Conservation (phyloP, 2,329 filamentous ascomycete species). For the Hypoxylon sp. region DNA sequence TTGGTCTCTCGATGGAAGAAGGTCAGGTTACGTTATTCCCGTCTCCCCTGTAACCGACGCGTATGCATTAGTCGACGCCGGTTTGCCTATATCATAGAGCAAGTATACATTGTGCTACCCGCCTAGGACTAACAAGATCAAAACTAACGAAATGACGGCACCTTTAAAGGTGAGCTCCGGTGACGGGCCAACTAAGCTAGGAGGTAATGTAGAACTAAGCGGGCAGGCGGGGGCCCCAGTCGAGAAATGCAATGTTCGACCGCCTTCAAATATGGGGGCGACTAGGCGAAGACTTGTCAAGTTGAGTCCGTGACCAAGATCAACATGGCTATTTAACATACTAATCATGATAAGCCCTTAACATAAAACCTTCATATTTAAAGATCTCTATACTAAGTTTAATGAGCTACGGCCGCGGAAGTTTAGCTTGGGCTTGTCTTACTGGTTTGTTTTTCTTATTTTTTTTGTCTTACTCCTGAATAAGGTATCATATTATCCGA, state of each 20-base stretch:
- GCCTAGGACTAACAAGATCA: conserved; percentile 23
- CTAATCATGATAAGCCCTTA: conserved; percentile 5
- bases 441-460: conserved; percentile 4
- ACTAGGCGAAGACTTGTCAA: conserved; percentile 1
- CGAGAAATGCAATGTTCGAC: conserved; percentile 18
- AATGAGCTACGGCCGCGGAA: neutral
- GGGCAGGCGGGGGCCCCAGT: conserved; percentile 17
- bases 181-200: conserved; percentile 29
- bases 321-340: neutral
- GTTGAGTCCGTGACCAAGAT: conserved; percentile 9
- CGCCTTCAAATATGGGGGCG: conserved; percentile 19
- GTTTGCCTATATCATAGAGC: neutral
- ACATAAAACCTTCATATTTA: neutral
- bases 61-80: conserved; percentile 7
- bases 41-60: conserved; percentile 4
- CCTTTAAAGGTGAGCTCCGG: conserved; percentile 25
- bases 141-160: conserved; percentile 22
- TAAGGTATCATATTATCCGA: neutral
- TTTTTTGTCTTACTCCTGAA: conserved; percentile 7
- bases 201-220: too few species aligned
- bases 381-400: neutral
- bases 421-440: conserved; percentile 7
- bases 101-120: conserved; percentile 12
- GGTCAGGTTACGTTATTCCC: conserved; percentile 21
- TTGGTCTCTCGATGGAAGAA: neutral